These are phyloP conservation scores for Dactylellina cionopaga DNA, from an alignment of 2,329 filamentous ascomycete genomes.

Conservation along the genomic window DNA sequence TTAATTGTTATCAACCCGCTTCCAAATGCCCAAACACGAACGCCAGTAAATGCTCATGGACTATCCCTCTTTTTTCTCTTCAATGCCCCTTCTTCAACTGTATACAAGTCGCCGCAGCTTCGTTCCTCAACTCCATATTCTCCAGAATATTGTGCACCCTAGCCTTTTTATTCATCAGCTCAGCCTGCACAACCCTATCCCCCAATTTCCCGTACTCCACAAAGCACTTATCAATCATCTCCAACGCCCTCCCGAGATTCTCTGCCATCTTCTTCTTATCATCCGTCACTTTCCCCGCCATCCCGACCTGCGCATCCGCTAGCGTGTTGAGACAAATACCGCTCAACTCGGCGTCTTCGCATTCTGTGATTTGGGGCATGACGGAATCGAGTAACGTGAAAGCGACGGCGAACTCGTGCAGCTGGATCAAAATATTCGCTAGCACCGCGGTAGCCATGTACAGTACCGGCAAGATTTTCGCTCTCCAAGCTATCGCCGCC, in stretches of 20 bases:
- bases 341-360: conserved; percentile 70
- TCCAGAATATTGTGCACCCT: conserved; percentile 77
- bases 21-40: conserved; percentile 11
- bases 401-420: conserved; percentile 77
- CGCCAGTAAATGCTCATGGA: conserved; percentile 18
- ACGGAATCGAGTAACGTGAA: conserved; percentile 72
- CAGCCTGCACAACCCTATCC: conserved; percentile 76
- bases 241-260: conserved; percentile 69
- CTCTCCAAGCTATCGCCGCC: conserved; percentile 76
- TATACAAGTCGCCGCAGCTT: conserved; percentile 73
- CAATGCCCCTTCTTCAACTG: conserved; percentile 65
- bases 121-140: conserved; percentile 72
- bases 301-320: conserved; percentile 80
- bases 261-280: conserved; percentile 64
- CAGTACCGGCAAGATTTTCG: conserved; percentile 73
- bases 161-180: conserved; percentile 84
- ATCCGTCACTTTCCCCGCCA: conserved; percentile 68
- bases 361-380: conserved; percentile 80
- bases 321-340: conserved; percentile 76
- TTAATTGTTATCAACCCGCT: not conserved
- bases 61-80: not conserved
- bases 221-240: conserved; percentile 72
- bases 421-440: conserved; percentile 73
- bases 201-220: conserved; percentile 73
- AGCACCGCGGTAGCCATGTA: conserved; percentile 78